Conservation (phyloP, 2,329 filamentous ascomycete species). For the Diplodia corticola region DNA sequence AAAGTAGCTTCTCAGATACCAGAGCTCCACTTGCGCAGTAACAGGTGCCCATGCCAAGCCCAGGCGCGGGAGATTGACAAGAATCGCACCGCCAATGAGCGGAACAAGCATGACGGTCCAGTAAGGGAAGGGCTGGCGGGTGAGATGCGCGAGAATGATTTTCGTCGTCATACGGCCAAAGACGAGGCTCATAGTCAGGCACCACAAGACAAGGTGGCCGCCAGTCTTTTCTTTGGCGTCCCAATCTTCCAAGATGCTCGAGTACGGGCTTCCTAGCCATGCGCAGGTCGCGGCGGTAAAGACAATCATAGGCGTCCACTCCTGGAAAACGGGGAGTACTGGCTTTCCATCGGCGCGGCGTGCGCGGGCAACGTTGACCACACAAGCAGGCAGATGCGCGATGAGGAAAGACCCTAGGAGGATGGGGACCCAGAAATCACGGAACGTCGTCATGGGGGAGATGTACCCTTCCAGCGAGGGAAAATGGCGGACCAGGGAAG, state of each 20-base stretch:
- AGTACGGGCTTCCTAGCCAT: constrained; percentile 91
- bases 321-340: constrained; percentile 79
- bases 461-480: constrained; percentile 52
- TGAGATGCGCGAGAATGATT: constrained; percentile 95
- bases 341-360: constrained; percentile 71
- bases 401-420: constrained; percentile 49
- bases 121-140: constrained; percentile 90
- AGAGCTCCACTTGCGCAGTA: constrained; percentile 63
- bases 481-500: constrained; percentile 63
- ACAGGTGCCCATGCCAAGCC: constrained; percentile 48
- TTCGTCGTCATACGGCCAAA: constrained; percentile 98
- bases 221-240: constrained; percentile 14
- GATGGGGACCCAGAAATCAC: constrained; percentile 80
- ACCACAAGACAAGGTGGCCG: constrained; percentile 90
- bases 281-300: constrained; percentile 73
- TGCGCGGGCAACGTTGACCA: constrained; percentile 79
- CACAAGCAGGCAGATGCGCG: constrained; percentile 81
- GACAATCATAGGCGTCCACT: constrained; percentile 89
- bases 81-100: constrained; percentile 77
- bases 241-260: constrained; percentile 68
- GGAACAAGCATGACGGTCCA: constrained; percentile 92
- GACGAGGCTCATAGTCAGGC: constrained; percentile 91
- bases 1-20: constrained; percentile 84
- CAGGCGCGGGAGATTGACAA: constrained; percentile 79
- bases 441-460: constrained; percentile 72